Evolutionary conservation across 345 rosid genomes (phyloP), one percentile per base, ranked within the genome.

Genomic region (Pugionium dolabratum): DNA sequence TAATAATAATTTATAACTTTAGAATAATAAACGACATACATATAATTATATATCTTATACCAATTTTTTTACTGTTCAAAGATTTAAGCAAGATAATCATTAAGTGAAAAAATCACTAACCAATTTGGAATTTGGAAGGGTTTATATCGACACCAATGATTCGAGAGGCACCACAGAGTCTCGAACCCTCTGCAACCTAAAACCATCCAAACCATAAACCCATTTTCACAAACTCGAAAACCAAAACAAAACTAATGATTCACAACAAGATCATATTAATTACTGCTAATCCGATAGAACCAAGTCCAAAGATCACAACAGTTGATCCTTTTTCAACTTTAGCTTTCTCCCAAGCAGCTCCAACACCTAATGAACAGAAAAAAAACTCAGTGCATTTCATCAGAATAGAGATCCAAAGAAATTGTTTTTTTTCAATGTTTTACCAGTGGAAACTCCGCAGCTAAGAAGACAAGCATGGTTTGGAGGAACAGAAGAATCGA

Each of bases 371-470:
- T 34, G 3, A 34, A 3, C 5, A 34, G 5, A 34, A 34, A 1
- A 34, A 9, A 6, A 45, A 25, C 18, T 0, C 0, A 7, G 35
- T 44, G 1, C 8, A 35, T 56, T 27, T 18, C 35, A 26, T 33
- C 29, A 10, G 10, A 28, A 50, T 27, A 18, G 18, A 18, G 18
- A 18, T 18, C 18, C 18, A 18, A 18, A 18, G 18, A 18, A 18
- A 18, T 0, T 18, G 18, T 18, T 18, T 18, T 18, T 18, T 18
- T 18, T 18, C 18, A 18, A 37, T 37, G 1, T 37, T 7, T 37
- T 79, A 84, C 98, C 98, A 46, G 98, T 89, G 30, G 98, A 83
- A 37, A 92, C 79, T 64, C 98, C 96, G 10, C 98, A 92, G 44
- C 96, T 80, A 9, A 92, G 84, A 62, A 92, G 96, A 68, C 95